Evolutionary conservation across 495 filamentous ascomycete species (phyloP).

Genomic region (Aspergillus sparsus): DNA sequence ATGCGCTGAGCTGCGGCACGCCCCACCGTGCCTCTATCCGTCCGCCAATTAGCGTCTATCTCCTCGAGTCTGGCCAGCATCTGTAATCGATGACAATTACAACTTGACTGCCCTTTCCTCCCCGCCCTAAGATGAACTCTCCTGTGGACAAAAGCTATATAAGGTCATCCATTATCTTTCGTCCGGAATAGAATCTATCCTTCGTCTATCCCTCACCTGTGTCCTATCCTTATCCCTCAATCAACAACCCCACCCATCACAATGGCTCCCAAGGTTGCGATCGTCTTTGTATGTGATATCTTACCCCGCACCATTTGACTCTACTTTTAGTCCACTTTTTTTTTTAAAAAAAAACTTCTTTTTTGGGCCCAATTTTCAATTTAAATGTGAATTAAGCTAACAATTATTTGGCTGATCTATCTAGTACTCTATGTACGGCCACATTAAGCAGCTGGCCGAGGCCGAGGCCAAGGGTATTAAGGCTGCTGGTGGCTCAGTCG

Average conservation of each 20-base stretch:
- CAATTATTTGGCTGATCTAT: not conserved
- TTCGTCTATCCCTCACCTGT: conserved; percentile 9
- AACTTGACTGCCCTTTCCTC: conserved; percentile 8
- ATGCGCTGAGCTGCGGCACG: conserved; percentile 28
- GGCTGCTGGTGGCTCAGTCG: conserved; percentile 75
- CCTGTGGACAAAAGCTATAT: not conserved
- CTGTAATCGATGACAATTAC: conserved; percentile 43
- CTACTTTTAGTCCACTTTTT: not conserved
- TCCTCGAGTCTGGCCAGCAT: conserved; percentile 23
- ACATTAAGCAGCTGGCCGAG: conserved; percentile 80
- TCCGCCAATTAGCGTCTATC: conserved; percentile 10
- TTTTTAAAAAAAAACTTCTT: not conserved
- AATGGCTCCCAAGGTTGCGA: conserved; percentile 93
- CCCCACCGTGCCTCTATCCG: not conserved
- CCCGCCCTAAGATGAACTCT: not conserved
- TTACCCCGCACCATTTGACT: not conserved
- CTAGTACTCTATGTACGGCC: conserved; percentile 96
- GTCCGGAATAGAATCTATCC: not conserved
- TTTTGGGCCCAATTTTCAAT: not conserved
- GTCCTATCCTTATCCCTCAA: conserved; percentile 5
- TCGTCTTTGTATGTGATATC: conserved; percentile 71
- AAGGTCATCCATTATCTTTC: not conserved
- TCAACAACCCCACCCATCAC: conserved; percentile 33
- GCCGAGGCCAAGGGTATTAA: conserved; percentile 91
- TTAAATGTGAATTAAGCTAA: conserved; percentile 19